phyloP scores from a whole-genome alignment of 768 basidiomycete species.

The Lactarius hatsudake region DNA sequence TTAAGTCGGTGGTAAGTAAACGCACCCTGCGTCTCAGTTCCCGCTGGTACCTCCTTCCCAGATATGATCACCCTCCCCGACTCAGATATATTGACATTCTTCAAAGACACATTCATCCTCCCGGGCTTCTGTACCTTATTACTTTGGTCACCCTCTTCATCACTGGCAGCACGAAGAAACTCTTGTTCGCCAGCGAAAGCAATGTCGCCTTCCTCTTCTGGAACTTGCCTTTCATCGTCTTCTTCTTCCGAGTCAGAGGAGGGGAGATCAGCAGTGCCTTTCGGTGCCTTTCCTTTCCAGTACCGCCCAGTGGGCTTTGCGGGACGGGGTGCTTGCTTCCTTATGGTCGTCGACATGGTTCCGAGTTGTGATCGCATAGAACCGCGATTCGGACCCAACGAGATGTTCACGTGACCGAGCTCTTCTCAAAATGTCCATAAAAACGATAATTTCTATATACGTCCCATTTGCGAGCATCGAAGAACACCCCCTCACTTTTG shows the following conservation, averaged over 20 bases:
- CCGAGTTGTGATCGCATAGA: neutral
- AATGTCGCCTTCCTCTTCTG: constrained; percentile 51
- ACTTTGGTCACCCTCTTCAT: constrained; percentile 39
- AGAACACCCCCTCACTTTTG: constrained; percentile 38
- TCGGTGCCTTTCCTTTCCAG: constrained; percentile 88
- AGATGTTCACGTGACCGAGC: neutral
- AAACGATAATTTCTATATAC: constrained; percentile 2
- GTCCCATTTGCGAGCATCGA: neutral
- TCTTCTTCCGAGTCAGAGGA: constrained; percentile 61
- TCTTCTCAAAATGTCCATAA: no score
- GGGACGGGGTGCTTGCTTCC: constrained; percentile 74
- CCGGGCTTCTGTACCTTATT: constrained; percentile 20
- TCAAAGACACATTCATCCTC: constrained; percentile 70
- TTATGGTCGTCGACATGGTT: constrained; percentile 29
- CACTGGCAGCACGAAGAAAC: constrained; percentile 43
- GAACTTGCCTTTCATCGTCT: constrained; percentile 36
- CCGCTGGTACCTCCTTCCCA: constrained; percentile 73
- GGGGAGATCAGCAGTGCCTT: constrained; percentile 55
- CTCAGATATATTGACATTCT: constrained; percentile 76
- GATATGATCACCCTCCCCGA: constrained; percentile 80
- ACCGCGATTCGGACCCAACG: neutral
- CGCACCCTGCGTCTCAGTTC: constrained; percentile 53
- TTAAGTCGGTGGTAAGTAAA: constrained; percentile 30
- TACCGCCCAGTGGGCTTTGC: constrained; percentile 82
- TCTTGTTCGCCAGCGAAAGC: constrained; percentile 59